Evolutionary conservation across 2,329 filamentous ascomycete species (phyloP).

Genomic region (Aureobasidium musti): DNA sequence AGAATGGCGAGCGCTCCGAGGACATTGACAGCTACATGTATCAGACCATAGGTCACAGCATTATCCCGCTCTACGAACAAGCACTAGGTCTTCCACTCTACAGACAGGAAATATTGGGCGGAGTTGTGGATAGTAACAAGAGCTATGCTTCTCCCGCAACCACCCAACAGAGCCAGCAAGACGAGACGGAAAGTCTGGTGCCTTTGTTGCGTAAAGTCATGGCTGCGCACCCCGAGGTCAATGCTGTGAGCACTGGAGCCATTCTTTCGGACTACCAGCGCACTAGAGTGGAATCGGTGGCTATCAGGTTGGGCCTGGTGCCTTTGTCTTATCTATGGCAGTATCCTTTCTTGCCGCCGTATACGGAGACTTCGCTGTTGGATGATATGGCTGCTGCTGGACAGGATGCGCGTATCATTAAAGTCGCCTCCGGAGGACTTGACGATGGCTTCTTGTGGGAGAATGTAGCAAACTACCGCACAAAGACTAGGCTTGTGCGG

Average conservation of each 20-base stretch:
- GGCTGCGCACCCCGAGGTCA: constrained; percentile 71
- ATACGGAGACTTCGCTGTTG: constrained; percentile 59
- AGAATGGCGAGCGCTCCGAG: constrained; percentile 49
- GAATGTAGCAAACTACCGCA: constrained; percentile 64
- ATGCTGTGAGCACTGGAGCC: constrained; percentile 86
- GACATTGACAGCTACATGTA: constrained; percentile 99
- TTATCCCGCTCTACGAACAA: constrained; percentile 80
- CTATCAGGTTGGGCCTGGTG: constrained; percentile 75
- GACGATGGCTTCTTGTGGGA: constrained; percentile 79
- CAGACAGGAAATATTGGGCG: constrained; percentile 72
- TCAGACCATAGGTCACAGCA: constrained; percentile 88
- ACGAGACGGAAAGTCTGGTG: constrained; percentile 88
- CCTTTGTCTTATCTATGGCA: constrained; percentile 92
- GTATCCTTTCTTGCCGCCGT: constrained; percentile 70
- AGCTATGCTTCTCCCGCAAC: constrained; percentile 59
- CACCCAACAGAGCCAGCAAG: constrained; percentile 42
- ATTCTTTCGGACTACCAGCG: constrained; percentile 96
- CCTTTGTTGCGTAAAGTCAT: constrained; percentile 70
- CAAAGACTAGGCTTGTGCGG: constrained; percentile 53
- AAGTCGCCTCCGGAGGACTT: constrained; percentile 87
- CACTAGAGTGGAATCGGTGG: constrained; percentile 91
- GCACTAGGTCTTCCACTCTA: constrained; percentile 83
- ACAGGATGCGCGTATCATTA: constrained; percentile 88
- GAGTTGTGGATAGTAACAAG: constrained; percentile 67
- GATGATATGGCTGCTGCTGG: constrained; percentile 77